Conservation (phyloP, 78 protist species). For the Dictyostelium capitatum region DNA sequence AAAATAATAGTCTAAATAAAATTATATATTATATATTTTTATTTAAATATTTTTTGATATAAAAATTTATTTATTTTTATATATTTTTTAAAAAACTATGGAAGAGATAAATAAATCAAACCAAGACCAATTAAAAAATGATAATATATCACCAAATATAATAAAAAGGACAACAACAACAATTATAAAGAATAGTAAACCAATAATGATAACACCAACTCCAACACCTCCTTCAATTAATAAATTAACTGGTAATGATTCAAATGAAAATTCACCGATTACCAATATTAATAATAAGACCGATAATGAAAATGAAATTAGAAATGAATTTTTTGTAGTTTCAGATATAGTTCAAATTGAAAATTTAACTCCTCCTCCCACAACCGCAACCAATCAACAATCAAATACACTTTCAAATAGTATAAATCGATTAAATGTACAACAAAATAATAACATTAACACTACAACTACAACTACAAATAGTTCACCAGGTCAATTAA, state of each 20-base stretch:
- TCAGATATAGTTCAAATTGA: not conserved
- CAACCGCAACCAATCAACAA: not conserved
- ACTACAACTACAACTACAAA: not conserved
- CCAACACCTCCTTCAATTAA: slow-evolving; percentile 11
- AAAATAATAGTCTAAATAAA: too few species aligned
- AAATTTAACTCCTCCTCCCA: not conserved
- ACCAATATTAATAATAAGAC: not conserved
- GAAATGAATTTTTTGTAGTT: slow-evolving; percentile 21
- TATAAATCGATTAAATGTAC: not conserved
- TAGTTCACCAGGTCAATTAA: not conserved
- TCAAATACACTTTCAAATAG: not conserved
- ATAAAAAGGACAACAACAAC: slow-evolving; percentile 2
- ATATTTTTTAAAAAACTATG: not conserved
- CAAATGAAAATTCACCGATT: not conserved
- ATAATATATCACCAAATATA: not conserved
- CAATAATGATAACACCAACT: not conserved
- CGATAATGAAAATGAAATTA: not conserved
- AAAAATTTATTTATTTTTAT: too few species aligned
- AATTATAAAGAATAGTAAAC: slow-evolving; percentile 5
- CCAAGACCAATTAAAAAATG: not conserved
- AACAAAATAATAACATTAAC: not conserved
- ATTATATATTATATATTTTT: too few species aligned
- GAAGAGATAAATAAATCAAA: not conserved
- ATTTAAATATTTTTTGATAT: too few species aligned
- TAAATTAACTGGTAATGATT: not conserved